A percentile compares a stretch with the other conserved stretches of the same genome.
phyloP scores from a whole-genome alignment of 2,329 filamentous ascomycete species.

The Fusarium sp. region DNA sequence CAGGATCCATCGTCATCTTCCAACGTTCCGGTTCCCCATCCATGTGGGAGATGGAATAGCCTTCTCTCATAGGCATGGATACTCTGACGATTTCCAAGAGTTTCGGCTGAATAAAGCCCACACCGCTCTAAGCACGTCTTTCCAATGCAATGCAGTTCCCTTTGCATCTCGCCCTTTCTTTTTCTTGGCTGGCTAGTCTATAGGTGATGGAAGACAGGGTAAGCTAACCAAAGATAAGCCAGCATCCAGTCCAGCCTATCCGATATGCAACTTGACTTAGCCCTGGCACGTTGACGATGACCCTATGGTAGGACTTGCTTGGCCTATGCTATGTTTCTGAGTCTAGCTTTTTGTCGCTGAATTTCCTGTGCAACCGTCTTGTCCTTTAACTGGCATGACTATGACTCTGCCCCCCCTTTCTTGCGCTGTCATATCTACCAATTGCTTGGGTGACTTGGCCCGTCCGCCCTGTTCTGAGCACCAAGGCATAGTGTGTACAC shows the following conservation, averaged over 20 bases:
- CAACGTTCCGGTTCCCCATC: slow-evolving; percentile 11
- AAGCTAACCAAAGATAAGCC: slow-evolving; percentile 22
- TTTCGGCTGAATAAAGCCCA: slow-evolving; percentile 1
- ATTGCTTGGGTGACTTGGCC: slow-evolving; percentile 29
- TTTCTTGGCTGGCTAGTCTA: slow-evolving; percentile 10
- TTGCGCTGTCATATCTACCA: slow-evolving; percentile 28
- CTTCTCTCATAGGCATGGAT: background rate
- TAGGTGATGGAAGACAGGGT: slow-evolving; percentile 15
- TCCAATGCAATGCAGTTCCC: background rate
- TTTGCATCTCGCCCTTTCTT: slow-evolving; percentile 14
- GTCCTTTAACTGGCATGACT: slow-evolving; percentile 21
- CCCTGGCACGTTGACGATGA: slow-evolving; percentile 22
- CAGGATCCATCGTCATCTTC: slow-evolving; percentile 27
- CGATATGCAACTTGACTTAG: slow-evolving; percentile 6
- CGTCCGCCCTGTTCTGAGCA: slow-evolving; percentile 33
- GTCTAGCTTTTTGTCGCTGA: slow-evolving; percentile 3
- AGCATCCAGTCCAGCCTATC: slow-evolving; percentile 1
- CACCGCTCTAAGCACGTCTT: slow-evolving; percentile 18
- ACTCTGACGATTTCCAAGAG: background rate
- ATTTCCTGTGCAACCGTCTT: slow-evolving; percentile 19
- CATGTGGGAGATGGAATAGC: background rate
- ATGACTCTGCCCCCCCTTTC: slow-evolving; percentile 25
- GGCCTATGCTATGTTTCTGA: slow-evolving; percentile 15
- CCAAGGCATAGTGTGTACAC: background rate
- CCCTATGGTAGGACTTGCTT: slow-evolving; percentile 17